Percentiles rank a stretch among this genome's conserved stretches.
Evolutionary conservation across 805 yeast species (phyloP).

Genomic region (Phaffomyces antillensis): DNA sequence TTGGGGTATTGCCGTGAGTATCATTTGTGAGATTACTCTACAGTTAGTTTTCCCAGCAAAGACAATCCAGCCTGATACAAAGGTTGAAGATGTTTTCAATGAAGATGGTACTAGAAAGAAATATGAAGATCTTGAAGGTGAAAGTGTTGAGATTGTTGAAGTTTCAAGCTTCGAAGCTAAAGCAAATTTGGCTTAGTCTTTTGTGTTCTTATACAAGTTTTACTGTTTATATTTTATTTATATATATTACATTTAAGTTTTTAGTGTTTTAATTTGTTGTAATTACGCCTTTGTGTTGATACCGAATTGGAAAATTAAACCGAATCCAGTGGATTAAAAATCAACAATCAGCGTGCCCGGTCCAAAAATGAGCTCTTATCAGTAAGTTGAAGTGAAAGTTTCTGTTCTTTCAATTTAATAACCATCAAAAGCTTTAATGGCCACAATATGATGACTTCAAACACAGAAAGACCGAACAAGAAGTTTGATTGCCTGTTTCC

Average conservation of each 20-base stretch:
- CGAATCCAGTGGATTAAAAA: no score
- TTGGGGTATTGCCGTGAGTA: slow-evolving; percentile 14
- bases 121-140: neutral
- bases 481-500: slow-evolving; percentile 11
- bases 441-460: neutral
- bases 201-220: neutral
- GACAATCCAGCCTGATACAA: slow-evolving; percentile 8
- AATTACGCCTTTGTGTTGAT: no score
- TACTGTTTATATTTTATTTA: no score
- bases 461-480: neutral
- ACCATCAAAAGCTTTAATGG: neutral
- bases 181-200: neutral
- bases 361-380: neutral
- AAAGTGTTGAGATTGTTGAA: neutral
- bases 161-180: neutral
- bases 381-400: neutral
- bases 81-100: slow-evolving; percentile 15
- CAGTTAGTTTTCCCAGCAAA: slow-evolving; percentile 13
- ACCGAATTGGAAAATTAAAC: no score
- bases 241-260: no score
- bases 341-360: neutral
- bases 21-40: neutral
- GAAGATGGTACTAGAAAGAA: slow-evolving; percentile 10
- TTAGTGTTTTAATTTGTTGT: neutral
- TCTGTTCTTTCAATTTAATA: neutral